Evolutionary conservation across 2,329 filamentous ascomycete genomes (phyloP).

Genomic region (Juglanconis juglandina): DNA sequence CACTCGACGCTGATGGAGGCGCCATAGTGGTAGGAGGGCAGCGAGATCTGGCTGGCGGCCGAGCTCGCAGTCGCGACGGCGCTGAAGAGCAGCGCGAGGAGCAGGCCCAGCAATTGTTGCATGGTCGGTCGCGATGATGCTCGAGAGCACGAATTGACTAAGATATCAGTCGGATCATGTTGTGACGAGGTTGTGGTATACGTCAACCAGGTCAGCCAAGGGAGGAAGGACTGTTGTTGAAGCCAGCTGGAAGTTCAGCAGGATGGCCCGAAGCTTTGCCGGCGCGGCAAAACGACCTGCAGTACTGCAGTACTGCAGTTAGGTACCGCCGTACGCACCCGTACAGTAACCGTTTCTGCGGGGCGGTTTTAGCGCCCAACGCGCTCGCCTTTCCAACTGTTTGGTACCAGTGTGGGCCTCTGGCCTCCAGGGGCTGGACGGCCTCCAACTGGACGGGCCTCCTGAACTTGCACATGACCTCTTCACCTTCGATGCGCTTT

Average conservation of each 20-base stretch:
- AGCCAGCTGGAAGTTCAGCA: background rate
- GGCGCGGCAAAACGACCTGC: too few relatives aligned
- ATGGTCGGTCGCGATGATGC: constrained; percentile 10
- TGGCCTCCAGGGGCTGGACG: too few relatives aligned
- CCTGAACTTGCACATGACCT: too few relatives aligned
- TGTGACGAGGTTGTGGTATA: background rate
- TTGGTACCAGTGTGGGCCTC: too few relatives aligned
- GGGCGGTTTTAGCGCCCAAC: too few relatives aligned
- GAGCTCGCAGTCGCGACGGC: background rate
- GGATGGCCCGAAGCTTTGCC: background rate
- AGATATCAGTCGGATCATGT: constrained; percentile 8
- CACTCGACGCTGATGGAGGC: constrained; percentile 68
- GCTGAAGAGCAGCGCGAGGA: constrained; percentile 11
- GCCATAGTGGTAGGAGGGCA: constrained; percentile 64
- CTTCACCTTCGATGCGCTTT: too few relatives aligned
- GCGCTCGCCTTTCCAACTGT: too few relatives aligned
- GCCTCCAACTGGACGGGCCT: too few relatives aligned
- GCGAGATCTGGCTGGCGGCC: constrained; percentile 35
- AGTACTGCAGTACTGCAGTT: too few relatives aligned
- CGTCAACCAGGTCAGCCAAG: background rate
- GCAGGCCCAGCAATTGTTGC: constrained; percentile 6
- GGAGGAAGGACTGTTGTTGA: background rate
- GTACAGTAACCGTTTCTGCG: too few relatives aligned
- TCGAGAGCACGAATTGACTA: constrained; percentile 7
- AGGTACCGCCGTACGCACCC: too few relatives aligned